Base-by-base conservation (phyloP, 768 basidiomycete genomes). In the Rhodotorula toruloides region DNA sequence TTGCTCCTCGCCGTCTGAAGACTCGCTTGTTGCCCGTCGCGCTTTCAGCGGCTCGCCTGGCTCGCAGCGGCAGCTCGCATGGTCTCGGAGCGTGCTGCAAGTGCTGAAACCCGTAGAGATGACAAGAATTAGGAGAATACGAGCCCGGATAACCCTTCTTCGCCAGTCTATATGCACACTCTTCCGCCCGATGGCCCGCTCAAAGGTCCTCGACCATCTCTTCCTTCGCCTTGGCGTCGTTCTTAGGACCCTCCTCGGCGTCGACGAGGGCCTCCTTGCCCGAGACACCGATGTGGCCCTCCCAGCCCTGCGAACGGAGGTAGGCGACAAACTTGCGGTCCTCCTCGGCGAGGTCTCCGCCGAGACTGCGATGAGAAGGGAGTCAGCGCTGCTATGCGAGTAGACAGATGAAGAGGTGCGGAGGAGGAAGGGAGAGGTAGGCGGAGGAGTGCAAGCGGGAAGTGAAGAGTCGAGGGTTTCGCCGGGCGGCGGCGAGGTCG, bases 301-400 rank as follows among this genome's bases (percentile, higher is more conserved):
- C 76, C 86, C 86, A 88, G 21, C 86, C 86, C 72, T 87, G 83
- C 4, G 81, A 83, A 8, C 79, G 76, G 42, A 88, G 78, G 75
- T 84, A 88, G 63, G 79, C 75, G 77, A 84, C 79, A 74, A 87
- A 87, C 58, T 81, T 82, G 27, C 77, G 79, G 72, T 87, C 87
- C 73, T 87, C 86, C 14, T 85, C 84, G 6, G 82, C 83, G 16
- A 88, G 81, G 74, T 88, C 86, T 6, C 83, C 79, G 29, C 46
- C 63, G 62, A 71, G 65, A 27, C 65, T 66, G 31, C 10, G 57
- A 1, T 34, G 21, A 9, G 4, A 36, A 36, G 25, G 3, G 27
- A 11, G 49, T 32, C 10, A 47, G 32, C 5, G n/a, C n/a, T n/a
- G n/a, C n/a, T n/a, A 44, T 14, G 2, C 84, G 84, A 29, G 85